A percentile compares a stretch with the other conserved stretches of the same genome.
These are phyloP conservation scores for Harrya chromipes DNA, from an alignment of 768 basidiomycete species.

Conservation along the genomic window DNA sequence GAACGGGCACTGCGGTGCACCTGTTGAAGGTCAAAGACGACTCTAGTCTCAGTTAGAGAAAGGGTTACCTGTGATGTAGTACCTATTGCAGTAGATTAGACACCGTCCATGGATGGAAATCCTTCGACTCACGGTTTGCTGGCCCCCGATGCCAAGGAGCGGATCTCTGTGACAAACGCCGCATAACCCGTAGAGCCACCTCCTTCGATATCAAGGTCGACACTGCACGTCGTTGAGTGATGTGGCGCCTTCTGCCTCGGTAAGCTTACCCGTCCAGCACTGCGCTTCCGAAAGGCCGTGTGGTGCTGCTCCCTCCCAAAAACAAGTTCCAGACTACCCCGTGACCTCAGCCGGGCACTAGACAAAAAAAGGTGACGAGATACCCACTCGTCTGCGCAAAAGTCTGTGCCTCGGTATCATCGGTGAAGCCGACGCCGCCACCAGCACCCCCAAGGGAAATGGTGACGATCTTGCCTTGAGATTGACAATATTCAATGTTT, in stretches of 20 bases:
- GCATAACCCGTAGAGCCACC: conserved; percentile 49
- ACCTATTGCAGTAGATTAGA: conserved; percentile 36
- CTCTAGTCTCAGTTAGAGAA: neutral
- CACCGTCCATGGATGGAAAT: neutral
- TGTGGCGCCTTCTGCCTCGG: neutral
- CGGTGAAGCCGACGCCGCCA: conserved; percentile 38
- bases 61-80: conserved; percentile 52
- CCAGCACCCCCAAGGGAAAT: conserved; percentile 44
- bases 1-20: conserved; percentile 53
- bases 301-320: conserved; percentile 43
- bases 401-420: conserved; percentile 35
- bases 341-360: neutral
- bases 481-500: conserved; percentile 44
- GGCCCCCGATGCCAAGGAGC: conserved; percentile 23
- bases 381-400: conserved; percentile 28
- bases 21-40: conserved; percentile 8
- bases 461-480: conserved; percentile 46
- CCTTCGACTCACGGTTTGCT: conserved; percentile 18
- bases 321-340: conserved; percentile 42
- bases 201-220: conserved; percentile 78
- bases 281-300: conserved; percentile 44
- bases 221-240: conserved; percentile 27
- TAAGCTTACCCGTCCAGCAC: conserved; percentile 43
- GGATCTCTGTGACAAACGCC: conserved; percentile 38
- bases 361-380: conserved; percentile 9